Evolutionary conservation across 2,329 filamentous ascomycete genomes (phyloP), one percentile per base, ranked within the genome.

Genomic region (Ophiostoma montium): DNA sequence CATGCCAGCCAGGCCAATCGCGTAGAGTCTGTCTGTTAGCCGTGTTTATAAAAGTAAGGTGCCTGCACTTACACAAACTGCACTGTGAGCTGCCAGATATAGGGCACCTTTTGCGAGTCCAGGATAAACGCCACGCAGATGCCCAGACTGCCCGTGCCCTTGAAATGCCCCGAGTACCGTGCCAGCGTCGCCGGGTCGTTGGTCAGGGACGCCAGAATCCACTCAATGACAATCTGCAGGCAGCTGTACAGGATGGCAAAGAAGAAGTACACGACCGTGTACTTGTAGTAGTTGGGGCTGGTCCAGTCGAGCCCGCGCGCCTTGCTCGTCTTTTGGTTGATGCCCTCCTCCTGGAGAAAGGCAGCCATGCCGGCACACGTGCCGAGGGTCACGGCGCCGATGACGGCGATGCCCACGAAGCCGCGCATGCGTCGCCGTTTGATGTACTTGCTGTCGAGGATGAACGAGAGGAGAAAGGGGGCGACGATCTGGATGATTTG

Each of bases 201-300:
- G 5, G 46, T 33, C 4, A 52, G 42, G 2, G 50, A 18, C 5
- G 46, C 39, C 6, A 46, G 18, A 19, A 44, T 33, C 50, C 50
- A 52, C 46, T 52, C 38, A 4, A 49, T 36, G n/a, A 39, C 31
- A 4, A 49, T 52, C 46, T 52, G 50, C 39, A 41, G 23, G 15
- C 41, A 32, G 32, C 21, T 30, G 50, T 52, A 52, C 23, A 46
- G 18, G 15, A 39, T 35, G 35, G 21, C 50, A 19, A 48, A 48
- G 39, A 52, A 35, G 3, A 52, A 33, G 42, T 52, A 52, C 18
- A 46, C 18, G 21, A 38, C 12, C 16, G 38, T 31, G 27, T 21
- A 31, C 7, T 21, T 21, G 30, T 18, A 35, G 23, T 33, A 46
- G 13, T 19, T 30, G 16, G 39, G 23, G 12, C 31, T 36, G 2